Conservation (phyloP, 2,329 filamentous ascomycete species). For the Verticillium klebahnii region DNA sequence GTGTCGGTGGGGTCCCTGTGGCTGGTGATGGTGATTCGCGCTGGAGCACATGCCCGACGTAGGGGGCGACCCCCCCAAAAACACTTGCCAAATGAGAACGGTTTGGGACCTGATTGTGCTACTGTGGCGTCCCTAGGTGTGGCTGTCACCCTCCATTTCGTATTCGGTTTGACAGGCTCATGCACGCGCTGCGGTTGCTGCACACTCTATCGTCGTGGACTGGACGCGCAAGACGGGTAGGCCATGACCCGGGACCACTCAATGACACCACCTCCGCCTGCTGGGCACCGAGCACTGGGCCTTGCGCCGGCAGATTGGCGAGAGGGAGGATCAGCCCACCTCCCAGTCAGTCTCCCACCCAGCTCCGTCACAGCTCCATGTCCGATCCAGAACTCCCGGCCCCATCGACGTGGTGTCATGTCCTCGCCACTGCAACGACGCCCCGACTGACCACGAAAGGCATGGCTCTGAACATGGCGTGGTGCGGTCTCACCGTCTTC, state of each 20-base stretch:
- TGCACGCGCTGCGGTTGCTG: not conserved
- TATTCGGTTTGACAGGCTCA: not conserved
- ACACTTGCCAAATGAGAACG: not conserved
- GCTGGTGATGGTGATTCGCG: not conserved
- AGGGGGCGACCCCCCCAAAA: not conserved
- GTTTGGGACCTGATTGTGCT: not conserved
- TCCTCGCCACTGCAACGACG: not conserved
- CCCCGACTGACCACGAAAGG: not conserved
- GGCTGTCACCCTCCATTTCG: not conserved
- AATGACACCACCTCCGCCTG: not conserved
- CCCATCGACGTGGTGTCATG: not conserved
- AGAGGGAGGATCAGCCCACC: not conserved
- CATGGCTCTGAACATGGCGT: not conserved
- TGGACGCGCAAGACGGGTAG: not conserved
- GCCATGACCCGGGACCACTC: not conserved
- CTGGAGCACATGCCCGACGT: not conserved
- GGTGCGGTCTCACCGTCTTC: not conserved
- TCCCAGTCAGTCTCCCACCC: not conserved
- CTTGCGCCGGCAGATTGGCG: not conserved
- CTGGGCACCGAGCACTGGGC: too few relatives aligned
- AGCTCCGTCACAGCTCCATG: not conserved
- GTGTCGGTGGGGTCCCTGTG: not conserved
- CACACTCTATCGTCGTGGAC: not conserved
- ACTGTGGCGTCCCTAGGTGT: not conserved
- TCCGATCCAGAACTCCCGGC: not conserved